These are phyloP conservation scores for Pyrenopolyporus hunteri DNA, from an alignment of 495 filamentous ascomycete genomes.

Conservation along the genomic window DNA sequence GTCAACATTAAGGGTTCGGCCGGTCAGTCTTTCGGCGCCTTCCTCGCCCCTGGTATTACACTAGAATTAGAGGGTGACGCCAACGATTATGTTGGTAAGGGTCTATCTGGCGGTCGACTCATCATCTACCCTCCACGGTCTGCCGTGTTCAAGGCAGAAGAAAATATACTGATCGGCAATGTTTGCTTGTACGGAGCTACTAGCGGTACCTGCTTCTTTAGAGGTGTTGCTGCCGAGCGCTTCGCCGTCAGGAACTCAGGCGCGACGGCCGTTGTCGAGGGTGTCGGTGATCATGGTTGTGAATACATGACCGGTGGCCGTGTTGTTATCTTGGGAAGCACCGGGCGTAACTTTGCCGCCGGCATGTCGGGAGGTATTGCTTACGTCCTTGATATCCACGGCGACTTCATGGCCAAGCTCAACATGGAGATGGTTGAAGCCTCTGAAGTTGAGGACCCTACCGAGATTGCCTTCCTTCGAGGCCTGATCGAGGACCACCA, in stretches of 20 bases:
- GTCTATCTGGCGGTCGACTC: slow-evolving; percentile 91
- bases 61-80: slow-evolving; percentile 96
- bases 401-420: slow-evolving; percentile 92
- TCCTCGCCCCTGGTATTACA: slow-evolving; percentile 92
- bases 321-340: slow-evolving; percentile 85
- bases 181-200: slow-evolving; percentile 98
- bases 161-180: slow-evolving; percentile 96
- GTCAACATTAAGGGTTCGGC: slow-evolving; percentile 99
- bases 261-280: slow-evolving; percentile 95
- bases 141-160: slow-evolving; percentile 95
- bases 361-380: slow-evolving; percentile 99
- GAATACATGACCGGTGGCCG: slow-evolving; percentile 99
- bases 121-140: slow-evolving; percentile 96
- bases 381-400: slow-evolving; percentile 90
- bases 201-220: slow-evolving; percentile 94
- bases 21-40: slow-evolving; percentile 97
- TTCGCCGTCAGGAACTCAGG: slow-evolving; percentile 99
- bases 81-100: slow-evolving; percentile 99
- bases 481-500: slow-evolving; percentile 98
- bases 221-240: slow-evolving; percentile 94
- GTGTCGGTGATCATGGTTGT: slow-evolving; percentile 96
- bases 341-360: slow-evolving; percentile 98
- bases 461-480: slow-evolving; percentile 92
- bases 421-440: slow-evolving; percentile 99
- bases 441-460: slow-evolving; percentile 82